A percentile compares a stretch with the other conserved stretches of the same genome.
Evolutionary conservation across 2,329 filamentous ascomycete genomes (phyloP).

Genomic region (Colletotrichum sp.): DNA sequence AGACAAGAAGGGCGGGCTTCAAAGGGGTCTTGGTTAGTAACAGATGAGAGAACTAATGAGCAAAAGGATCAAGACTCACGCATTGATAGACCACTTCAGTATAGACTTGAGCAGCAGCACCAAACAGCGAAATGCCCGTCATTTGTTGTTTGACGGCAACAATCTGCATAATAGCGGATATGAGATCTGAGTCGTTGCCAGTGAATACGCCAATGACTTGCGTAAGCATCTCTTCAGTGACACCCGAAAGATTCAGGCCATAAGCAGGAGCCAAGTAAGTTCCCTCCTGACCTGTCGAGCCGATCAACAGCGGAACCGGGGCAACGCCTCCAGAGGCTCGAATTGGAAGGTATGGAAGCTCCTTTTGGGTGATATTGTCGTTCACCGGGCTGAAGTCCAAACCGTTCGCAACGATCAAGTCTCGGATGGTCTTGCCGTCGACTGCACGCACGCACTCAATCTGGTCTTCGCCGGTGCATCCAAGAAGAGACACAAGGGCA

Average conservation of each 20-base stretch:
- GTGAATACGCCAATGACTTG: background rate
- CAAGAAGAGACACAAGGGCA: background rate
- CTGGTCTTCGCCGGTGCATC: background rate
- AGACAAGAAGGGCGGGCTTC: background rate
- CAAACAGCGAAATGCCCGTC: background rate
- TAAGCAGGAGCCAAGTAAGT: background rate
- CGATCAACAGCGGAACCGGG: background rate
- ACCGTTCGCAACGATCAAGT: background rate
- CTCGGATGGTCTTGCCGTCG: background rate
- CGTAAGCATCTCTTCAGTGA: background rate
- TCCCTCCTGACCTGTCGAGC: background rate
- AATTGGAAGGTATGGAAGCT: background rate
- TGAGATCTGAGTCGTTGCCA: background rate
- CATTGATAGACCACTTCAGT: conserved; percentile 3
- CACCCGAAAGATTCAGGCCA: background rate
- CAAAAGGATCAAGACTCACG: background rate
- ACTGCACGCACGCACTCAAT: background rate
- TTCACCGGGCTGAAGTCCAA: background rate
- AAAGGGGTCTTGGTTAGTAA: background rate
- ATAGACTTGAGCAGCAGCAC: background rate
- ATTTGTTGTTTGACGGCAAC: background rate
- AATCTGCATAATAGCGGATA: background rate
- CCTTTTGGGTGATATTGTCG: background rate
- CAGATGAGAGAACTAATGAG: background rate
- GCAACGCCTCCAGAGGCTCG: background rate